phyloP scores from a whole-genome alignment of 2,329 filamentous ascomycete species.

The Fusarium albosuccineum region DNA sequence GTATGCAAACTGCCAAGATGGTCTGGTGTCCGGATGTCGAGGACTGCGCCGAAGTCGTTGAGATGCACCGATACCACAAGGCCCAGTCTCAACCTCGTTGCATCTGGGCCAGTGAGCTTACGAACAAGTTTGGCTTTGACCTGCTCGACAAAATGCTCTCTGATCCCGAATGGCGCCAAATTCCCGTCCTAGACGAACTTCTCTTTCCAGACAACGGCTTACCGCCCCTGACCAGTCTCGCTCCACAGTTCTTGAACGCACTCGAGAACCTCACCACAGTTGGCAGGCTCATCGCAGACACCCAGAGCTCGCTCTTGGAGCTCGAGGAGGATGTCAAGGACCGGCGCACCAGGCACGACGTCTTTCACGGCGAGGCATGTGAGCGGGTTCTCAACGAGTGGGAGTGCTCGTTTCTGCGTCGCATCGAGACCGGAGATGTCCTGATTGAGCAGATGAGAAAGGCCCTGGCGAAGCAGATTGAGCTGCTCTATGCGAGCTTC shows the following conservation, averaged over 20 bases:
- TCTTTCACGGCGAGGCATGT: constrained; percentile 23
- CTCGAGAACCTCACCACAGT: too few species aligned
- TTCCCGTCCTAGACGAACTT: constrained; percentile 1
- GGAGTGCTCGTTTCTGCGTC: constrained; percentile 22
- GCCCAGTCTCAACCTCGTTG: background rate
- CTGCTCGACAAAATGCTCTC: background rate
- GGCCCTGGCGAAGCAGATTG: constrained; percentile 9
- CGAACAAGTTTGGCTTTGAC: background rate
- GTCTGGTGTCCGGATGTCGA: constrained; percentile 31
- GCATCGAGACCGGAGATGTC: constrained; percentile 11
- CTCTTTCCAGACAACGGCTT: constrained; percentile 14
- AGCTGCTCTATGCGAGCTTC: constrained; percentile 20
- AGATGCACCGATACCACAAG: constrained; percentile 40
- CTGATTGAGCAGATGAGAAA: background rate
- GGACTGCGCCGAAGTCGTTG: background rate
- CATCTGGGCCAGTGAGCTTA: constrained; percentile 9
- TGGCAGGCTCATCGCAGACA: too few species aligned
- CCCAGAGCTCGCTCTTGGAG: too few species aligned
- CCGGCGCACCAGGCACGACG: constrained; percentile 7
- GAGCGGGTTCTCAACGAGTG: constrained; percentile 32
- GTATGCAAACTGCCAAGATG: constrained; percentile 31
- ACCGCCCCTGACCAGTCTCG: constrained; percentile 1
- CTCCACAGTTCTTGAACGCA: background rate
- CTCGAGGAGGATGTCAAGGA: constrained; percentile 2
- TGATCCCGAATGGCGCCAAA: constrained; percentile 3